A percentile compares a stretch with the other conserved stretches of the same genome.
Evolutionary conservation across 2,329 filamentous ascomycete species (phyloP).

Genomic region (Sporothrix sp.): DNA sequence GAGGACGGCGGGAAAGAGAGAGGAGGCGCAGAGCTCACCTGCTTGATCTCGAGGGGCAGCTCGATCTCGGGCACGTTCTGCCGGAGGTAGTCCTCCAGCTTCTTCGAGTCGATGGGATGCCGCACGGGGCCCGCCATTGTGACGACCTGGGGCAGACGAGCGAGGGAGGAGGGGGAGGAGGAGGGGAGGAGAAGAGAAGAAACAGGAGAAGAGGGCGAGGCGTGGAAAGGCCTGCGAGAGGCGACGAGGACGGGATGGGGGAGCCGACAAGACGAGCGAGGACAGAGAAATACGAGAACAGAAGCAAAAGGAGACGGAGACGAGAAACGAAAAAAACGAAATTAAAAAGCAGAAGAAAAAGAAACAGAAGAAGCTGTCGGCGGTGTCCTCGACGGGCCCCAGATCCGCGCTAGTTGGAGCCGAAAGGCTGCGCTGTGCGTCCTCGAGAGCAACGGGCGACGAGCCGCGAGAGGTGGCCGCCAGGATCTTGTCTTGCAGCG

Average conservation of each 20-base stretch:
- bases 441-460: too few relatives aligned
- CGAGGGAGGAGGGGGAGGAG: neutral
- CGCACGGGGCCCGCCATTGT: conserved; percentile 76
- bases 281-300: neutral
- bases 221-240: too few relatives aligned
- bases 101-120: conserved; percentile 77
- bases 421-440: neutral
- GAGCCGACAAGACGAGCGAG: neutral
- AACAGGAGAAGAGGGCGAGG: neutral
- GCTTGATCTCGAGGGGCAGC: conserved; percentile 76
- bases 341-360: neutral
- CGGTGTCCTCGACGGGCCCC: neutral
- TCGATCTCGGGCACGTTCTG: conserved; percentile 74
- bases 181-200: neutral
- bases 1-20: conserved; percentile 2
- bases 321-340: neutral
- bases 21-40: conserved; percentile 47
- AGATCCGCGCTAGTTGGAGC: neutral
- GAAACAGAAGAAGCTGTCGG: neutral
- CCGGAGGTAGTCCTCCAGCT: conserved; percentile 69
- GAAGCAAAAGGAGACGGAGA: neutral
- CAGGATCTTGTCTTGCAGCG: neutral
- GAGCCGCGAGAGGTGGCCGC: neutral
- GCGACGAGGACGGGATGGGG: too few relatives aligned
- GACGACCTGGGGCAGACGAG: neutral